Base-by-base conservation (phyloP, 177 flowering plant genomes). In the Vitis hybrid region DNA sequence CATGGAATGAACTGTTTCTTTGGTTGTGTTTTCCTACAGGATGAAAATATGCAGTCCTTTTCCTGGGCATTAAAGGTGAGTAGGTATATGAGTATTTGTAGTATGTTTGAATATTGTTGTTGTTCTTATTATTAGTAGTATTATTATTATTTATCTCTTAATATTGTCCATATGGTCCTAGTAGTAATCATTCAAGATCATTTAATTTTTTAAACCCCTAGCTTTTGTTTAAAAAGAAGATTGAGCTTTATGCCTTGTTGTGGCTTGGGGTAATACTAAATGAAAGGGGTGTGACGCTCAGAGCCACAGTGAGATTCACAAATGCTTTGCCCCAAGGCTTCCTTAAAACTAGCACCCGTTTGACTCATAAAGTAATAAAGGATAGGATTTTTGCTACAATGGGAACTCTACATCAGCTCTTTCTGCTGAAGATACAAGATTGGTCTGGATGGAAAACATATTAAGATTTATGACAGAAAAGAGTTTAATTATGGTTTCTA, bases 51-150 rank as follows among this genome's bases (percentile, higher is more conserved):
- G 65, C 80, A 76, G 65, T 83, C 88, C 20, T 88, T 88, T 78
- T 81, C 87, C 15, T 88, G 90, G 90, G 87, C 86, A 59, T 69
- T 86, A 71, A 85, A 86, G 87, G 88, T 88, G 74, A 62, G 70
- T 39, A 67, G 50, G 8, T 39, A 39, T 39, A 4, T 26, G 29
- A 26, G 8, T 39, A 39, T 51, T 55, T 39, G 45, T 39, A 39
- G 45, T 39, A n/a, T 34, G 29, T 26, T 26, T 26, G 29, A 26
- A 26, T 26, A 26, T 26, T 26, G 29, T 26, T 26, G 29, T 26
- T 26, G 29, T 26, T 61, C 8, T 39, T 39, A 39, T 39, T 39
- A 39, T 39, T 39, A 39, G 8, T 39, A 7, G 0, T 39, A 39
- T 1, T 5, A n/a, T 5, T 34, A 2, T 15, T 61, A 34, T 5